Conservation (phyloP, 129 eudicot genomes). For the Calendula officinalis region DNA sequence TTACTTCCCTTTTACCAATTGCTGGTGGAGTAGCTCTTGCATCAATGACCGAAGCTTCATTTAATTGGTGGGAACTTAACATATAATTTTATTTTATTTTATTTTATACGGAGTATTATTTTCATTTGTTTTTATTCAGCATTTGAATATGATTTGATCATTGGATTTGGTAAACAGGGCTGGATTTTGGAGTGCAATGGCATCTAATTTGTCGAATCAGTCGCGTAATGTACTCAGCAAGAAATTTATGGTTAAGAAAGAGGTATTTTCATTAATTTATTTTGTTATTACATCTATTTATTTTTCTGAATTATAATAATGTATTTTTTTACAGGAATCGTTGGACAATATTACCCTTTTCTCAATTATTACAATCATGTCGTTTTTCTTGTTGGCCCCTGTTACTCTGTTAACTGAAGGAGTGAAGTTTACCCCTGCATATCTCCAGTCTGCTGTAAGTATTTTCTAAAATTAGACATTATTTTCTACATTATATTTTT, state of each 20-base stretch:
- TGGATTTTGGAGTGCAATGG: constrained; percentile 97
- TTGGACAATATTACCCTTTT: constrained; percentile 95
- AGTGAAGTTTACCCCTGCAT: constrained; percentile 82
- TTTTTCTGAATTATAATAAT: not conserved
- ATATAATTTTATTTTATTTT: not conserved
- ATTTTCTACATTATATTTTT: no score
- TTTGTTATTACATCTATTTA: constrained; percentile 24
- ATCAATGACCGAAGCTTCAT: constrained; percentile 91
- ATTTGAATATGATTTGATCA: not conserved
- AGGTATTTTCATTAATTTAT: constrained; percentile 21
- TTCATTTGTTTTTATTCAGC: not conserved
- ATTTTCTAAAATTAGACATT: no score
- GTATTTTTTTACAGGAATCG: constrained; percentile 58
- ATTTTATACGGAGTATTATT: no score
- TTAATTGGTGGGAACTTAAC: constrained; percentile 64
- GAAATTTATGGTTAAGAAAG: constrained; percentile 80
- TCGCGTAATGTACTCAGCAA: constrained; percentile 86
- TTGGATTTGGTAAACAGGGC: constrained; percentile 39
- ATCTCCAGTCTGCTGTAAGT: constrained; percentile 85
- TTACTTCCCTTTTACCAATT: constrained; percentile 75
- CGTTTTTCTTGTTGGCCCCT: constrained; percentile 81
- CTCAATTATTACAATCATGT: constrained; percentile 94
- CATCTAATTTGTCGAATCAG: constrained; percentile 80
- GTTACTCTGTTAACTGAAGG: constrained; percentile 73
- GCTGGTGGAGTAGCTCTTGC: constrained; percentile 99